Conservation (phyloP, 2,329 filamentous ascomycete genomes). For the Lecanosticta acicola region DNA sequence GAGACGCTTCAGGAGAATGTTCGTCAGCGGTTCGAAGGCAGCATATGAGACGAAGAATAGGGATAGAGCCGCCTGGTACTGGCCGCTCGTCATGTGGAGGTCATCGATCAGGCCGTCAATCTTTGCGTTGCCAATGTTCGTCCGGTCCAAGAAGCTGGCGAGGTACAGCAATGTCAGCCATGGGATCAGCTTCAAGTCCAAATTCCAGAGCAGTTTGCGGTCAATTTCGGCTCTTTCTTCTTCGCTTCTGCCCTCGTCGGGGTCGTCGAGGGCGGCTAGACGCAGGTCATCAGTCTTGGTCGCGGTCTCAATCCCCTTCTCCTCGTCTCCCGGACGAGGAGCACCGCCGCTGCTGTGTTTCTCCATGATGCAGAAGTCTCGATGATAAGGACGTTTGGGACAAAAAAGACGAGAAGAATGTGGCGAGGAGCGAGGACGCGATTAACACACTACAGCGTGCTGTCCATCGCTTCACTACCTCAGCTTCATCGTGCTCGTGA, state of each 20-base stretch:
- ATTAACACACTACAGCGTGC: not conserved
- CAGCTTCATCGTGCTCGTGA: too few species aligned
- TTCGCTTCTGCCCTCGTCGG: slow-evolving; percentile 59
- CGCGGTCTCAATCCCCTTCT: slow-evolving; percentile 9
- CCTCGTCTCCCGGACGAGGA: slow-evolving; percentile 5
- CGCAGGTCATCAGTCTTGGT: slow-evolving; percentile 1
- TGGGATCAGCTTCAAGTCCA: slow-evolving; percentile 57
- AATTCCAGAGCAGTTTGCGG: slow-evolving; percentile 55
- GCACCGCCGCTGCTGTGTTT: slow-evolving; percentile 6
- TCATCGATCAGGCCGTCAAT: slow-evolving; percentile 52
- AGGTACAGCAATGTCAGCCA: slow-evolving; percentile 69
- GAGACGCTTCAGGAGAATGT: slow-evolving; percentile 69
- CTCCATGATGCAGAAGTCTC: slow-evolving; percentile 1
- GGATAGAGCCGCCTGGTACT: slow-evolving; percentile 69
- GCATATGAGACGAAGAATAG: slow-evolving; percentile 87
- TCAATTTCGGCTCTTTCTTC: slow-evolving; percentile 59
- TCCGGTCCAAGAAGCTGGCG: slow-evolving; percentile 63
- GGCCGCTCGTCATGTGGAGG: slow-evolving; percentile 53
- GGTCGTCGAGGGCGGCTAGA: slow-evolving; percentile 37
- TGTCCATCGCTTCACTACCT: not conserved
- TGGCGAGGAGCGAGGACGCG: not conserved
- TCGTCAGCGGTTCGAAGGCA: slow-evolving; percentile 70
- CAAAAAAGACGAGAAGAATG: not conserved
- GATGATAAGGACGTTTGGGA: not conserved
- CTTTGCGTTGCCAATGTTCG: slow-evolving; percentile 71